Evolutionary conservation across 306 rosid genomes (phyloP), one percentile per base, ranked within the genome.

Genomic region (Corylus heterophylla): DNA sequence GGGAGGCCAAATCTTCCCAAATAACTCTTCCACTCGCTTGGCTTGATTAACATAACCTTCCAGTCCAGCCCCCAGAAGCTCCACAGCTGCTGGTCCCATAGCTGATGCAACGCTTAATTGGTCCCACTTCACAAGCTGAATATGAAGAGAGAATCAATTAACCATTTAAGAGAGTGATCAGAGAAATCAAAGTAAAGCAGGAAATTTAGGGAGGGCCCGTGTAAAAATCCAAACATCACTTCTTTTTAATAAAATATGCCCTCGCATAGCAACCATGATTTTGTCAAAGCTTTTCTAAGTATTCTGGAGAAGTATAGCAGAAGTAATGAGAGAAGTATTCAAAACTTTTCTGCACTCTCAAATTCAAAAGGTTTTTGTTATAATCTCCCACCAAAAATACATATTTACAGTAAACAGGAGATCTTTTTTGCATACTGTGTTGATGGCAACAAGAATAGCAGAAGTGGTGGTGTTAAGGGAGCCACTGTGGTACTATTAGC

Each of bases 1-100:
- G 20, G 98, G 98, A 17, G 98, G 98, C 98, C 98, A 95, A 37
- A 95, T 88, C 89, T 92, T 92, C 69, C 85, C 90, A 62, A 95
- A 90, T 2, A 91, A 81, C 68, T 95, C 92, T 84, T 95, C 97
- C 42, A 90, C 94, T 68, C 98, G 92, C 79, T 85, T 89, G 48
- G 98, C 95, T 84, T 95, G 98, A 74, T 87, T 89, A 44, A 85
- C 91, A 73, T 95, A 82, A 44, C 98, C 94, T 45, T 95, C 97
- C 74, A 95, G 82, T 69, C 98, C 98, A 74, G 88, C 69, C 61
- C 90, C 87, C 76, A 92, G 89, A 74, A 95, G 98, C 80, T 91
- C 92, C 86, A 91, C 86, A 16, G 98, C 81, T 66, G 96, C 93
- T 18, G 98, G 94, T 45, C 98, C 98, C 94, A 95, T 88, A 20